Conservation (phyloP, 441 rosid species). For the Euphorbia schlechtendalii region DNA sequence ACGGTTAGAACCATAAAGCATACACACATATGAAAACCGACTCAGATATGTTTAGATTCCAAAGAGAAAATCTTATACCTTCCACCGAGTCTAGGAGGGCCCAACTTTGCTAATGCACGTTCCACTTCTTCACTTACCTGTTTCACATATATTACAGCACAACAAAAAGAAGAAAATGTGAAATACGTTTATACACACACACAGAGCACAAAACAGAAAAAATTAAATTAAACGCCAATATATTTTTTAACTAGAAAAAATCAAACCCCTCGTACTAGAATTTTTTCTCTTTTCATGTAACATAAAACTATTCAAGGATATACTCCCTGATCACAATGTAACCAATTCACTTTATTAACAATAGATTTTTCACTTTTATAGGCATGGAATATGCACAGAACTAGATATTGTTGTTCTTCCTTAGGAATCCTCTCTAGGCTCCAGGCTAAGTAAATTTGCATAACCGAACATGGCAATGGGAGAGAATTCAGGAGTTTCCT, state of each 20-base stretch:
- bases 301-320: neutral
- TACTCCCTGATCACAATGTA: neutral
- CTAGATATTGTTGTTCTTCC: neutral
- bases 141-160: constrained; percentile 20
- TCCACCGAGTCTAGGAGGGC: constrained; percentile 82
- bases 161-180: constrained; percentile 6
- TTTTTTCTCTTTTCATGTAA: neutral
- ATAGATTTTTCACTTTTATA: neutral
- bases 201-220: neutral
- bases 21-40: neutral
- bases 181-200: neutral
- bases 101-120: constrained; percentile 96
- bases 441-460: neutral
- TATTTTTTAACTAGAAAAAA: neutral
- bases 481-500: neutral
- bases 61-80: constrained; percentile 35
- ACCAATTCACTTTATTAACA: neutral
- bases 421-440: neutral
- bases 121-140: constrained; percentile 99
- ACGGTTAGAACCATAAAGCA: neutral
- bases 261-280: neutral
- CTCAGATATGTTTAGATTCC: neutral
- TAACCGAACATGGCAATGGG: neutral
- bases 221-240: too few species aligned
- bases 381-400: neutral